Percentiles rank a stretch among this genome's conserved stretches.
Conservation (phyloP, 2,329 filamentous ascomycete genomes). For the Akanthomyces lecanii region DNA sequence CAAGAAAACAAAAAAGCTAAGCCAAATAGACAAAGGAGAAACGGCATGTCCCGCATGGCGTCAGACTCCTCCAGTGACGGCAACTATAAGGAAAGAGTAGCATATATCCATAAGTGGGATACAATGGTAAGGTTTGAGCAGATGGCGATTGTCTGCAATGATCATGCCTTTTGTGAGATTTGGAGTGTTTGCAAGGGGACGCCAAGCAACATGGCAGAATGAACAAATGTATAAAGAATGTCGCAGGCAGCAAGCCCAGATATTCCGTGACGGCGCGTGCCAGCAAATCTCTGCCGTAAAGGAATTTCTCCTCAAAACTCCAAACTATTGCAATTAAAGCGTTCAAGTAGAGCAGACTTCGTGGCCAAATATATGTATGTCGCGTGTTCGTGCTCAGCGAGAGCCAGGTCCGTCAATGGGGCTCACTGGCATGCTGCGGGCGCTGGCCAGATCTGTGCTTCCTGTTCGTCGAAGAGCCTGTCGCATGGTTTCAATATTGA, state of each 20-base stretch:
- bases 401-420: constrained; percentile 44
- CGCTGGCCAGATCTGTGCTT: constrained; percentile 67
- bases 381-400: constrained; percentile 22
- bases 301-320: background rate
- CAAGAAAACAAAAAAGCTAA: background rate
- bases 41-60: constrained; percentile 9
- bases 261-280: background rate
- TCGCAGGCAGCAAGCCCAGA: background rate
- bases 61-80: background rate
- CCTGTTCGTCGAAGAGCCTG: constrained; percentile 82
- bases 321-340: constrained; percentile 8
- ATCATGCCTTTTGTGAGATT: background rate
- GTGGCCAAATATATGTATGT: background rate
- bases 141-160: background rate
- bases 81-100: background rate
- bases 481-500: constrained; percentile 90
- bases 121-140: background rate
- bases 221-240: background rate
- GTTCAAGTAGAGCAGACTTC: background rate
- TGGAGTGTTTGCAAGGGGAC: background rate
- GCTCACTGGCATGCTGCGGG: constrained; percentile 55
- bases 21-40: constrained; percentile 8
- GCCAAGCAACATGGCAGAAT: background rate
- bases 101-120: background rate
- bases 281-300: constrained; percentile 1